Base-by-base conservation (phyloP, 73 alveolate species). In the Paraurostyla sp. region DNA sequence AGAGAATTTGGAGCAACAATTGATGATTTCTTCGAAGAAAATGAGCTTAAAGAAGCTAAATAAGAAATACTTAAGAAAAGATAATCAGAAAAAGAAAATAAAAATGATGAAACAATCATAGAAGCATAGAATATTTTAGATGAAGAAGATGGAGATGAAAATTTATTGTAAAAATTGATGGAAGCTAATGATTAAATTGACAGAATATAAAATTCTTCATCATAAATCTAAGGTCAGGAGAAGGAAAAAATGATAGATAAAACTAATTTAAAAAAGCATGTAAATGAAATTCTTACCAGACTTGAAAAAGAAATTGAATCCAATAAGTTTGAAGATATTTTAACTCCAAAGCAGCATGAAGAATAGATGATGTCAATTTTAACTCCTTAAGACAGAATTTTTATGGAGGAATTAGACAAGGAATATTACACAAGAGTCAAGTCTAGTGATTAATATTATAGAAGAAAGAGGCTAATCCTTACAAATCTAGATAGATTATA, bases 1-100 rank as follows among this genome's bases (percentile, higher is more conserved):
- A 54, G 58, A 18, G 59, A 93, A 29, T 92, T 94, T 40, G 96
- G 96, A 32, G 87, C 91, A 6, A 35, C 73, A 0, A 52, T 68
- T 49, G 92, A 89, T 20, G 96, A 87, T 15, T 84, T 82, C 54
- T 51, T 59, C 29, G 87, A 71, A 35, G 96, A 87, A 51, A 71
- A 58, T n/a, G 89, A 92, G 7, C 92, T 73, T 25, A 29, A 69
- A 46, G 54, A 71, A 36, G 25, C 71, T 71, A 36, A 40, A 38
- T 82, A 32, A 33, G 95, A 89, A 40, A 20, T 15, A 68, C 56
- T 48, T 83, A 59, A 86, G 71, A 20, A 83, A 75, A 27, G 91
- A 68, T 22, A 32, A 56, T 27, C 65, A 91, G 71, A 92, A 71
- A 30, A 69, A 89, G 52, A 33, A 57, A 42, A 51, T 57, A 29